Evolutionary conservation across 169 alveolate species (phyloP).

Genomic region (Plasmodium adleri): DNA sequence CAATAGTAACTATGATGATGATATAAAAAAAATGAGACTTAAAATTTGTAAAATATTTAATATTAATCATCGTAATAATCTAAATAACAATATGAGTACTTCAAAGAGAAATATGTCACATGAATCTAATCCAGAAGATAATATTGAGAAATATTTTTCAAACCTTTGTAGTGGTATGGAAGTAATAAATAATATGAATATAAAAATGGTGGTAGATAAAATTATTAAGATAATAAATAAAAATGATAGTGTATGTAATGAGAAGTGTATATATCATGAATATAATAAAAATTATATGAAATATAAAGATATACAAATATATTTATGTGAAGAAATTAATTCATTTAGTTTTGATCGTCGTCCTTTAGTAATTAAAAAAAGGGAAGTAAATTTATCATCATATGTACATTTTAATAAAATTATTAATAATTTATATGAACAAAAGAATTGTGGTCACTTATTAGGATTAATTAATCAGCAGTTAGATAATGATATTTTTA

Average conservation of each 20-base stretch:
- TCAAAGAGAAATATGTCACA: background rate
- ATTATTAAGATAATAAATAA: constrained; percentile 33
- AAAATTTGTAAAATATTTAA: constrained; percentile 46
- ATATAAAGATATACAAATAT: constrained; percentile 45
- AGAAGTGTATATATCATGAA: constrained; percentile 34
- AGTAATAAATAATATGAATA: constrained; percentile 69
- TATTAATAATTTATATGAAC: constrained; percentile 3
- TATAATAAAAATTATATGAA: constrained; percentile 20
- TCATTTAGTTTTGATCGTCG: constrained; percentile 66
- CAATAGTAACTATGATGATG: background rate
- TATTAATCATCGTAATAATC: constrained; percentile 39
- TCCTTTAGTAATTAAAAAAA: constrained; percentile 40
- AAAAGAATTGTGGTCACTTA: background rate
- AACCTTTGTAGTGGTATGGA: constrained; percentile 57
- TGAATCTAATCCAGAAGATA: constrained; percentile 5
- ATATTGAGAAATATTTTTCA: constrained; percentile 38
- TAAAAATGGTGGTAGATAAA: constrained; percentile 55
- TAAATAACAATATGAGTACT: background rate
- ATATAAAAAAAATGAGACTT: constrained; percentile 20
- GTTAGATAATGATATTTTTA: constrained; percentile 41
- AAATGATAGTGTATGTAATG: constrained; percentile 58
- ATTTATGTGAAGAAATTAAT: constrained; percentile 61
- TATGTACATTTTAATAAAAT: constrained; percentile 62
- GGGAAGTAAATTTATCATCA: constrained; percentile 50
- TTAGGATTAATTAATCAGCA: constrained; percentile 9